phyloP scores from a whole-genome alignment of 345 rosid species.

The Bretschneidera sinensis region DNA sequence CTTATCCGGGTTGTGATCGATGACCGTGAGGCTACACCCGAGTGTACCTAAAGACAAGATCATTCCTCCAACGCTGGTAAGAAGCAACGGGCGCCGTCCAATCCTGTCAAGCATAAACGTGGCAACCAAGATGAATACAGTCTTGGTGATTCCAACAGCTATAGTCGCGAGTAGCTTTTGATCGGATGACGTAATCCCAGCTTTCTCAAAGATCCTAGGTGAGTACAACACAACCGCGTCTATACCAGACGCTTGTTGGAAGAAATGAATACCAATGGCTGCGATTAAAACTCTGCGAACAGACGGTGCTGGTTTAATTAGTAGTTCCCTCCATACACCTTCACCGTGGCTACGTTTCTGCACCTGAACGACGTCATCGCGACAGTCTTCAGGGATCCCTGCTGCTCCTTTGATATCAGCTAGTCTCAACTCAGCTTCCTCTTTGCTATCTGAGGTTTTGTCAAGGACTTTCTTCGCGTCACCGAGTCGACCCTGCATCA shows the following conservation, averaged over 20 bases:
- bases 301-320: constrained; percentile 53
- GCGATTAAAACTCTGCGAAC: constrained; percentile 70
- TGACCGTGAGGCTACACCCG: constrained; percentile 44
- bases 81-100: constrained; percentile 78
- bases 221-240: constrained; percentile 85
- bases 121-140: constrained; percentile 60
- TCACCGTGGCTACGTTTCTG: constrained; percentile 36
- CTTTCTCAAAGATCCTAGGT: constrained; percentile 70
- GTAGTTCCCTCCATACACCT: constrained; percentile 68
- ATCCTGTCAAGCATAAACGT: constrained; percentile 64
- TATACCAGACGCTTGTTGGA: constrained; percentile 84
- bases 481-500: constrained; percentile 82
- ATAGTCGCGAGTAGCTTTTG: constrained; percentile 62
- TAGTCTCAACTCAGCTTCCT: constrained; percentile 60
- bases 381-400: constrained; percentile 67
- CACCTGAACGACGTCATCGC: constrained; percentile 63
- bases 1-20: constrained; percentile 30
- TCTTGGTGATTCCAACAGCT: constrained; percentile 77
- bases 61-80: constrained; percentile 75
- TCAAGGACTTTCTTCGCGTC: constrained; percentile 75
- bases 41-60: constrained; percentile 38
- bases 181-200: constrained; percentile 49
- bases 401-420: constrained; percentile 79
- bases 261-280: constrained; percentile 68
- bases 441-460: constrained; percentile 56